Evolutionary conservation across 768 basidiomycete species (phyloP).

Genomic region (Bullera alba): DNA sequence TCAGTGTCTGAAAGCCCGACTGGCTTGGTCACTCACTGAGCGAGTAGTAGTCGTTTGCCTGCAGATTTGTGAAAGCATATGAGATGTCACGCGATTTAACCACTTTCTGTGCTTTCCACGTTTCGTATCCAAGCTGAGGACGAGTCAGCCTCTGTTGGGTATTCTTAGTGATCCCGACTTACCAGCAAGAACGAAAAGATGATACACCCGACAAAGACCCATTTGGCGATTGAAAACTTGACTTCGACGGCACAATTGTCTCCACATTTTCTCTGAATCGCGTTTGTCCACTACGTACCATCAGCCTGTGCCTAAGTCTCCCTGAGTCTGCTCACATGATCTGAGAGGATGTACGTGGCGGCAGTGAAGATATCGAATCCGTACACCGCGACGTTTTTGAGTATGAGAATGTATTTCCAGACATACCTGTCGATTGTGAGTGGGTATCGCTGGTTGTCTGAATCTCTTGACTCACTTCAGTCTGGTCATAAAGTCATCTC

Average conservation of each 20-base stretch:
- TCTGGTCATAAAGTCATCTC: constrained; percentile 78
- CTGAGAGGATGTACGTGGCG: constrained; percentile 87
- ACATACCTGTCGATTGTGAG: constrained; percentile 59
- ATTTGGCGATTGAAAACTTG: constrained; percentile 81
- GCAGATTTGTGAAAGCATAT: constrained; percentile 94
- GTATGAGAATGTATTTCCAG: constrained; percentile 83
- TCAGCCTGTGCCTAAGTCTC: background rate
- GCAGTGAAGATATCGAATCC: constrained; percentile 96
- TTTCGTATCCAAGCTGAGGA: constrained; percentile 76
- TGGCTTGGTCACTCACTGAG: constrained; percentile 57
- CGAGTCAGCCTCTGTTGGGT: background rate
- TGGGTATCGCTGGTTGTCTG: too few species aligned
- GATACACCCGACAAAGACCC: constrained; percentile 97
- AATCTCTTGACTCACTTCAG: constrained; percentile 57
- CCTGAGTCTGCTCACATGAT: constrained; percentile 45
- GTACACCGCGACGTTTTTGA: constrained; percentile 95
- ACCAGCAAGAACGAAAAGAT: constrained; percentile 95
- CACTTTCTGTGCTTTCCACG: constrained; percentile 85
- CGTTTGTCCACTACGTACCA: constrained; percentile 65
- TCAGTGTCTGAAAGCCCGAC: background rate
- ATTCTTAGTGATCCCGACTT: too few species aligned
- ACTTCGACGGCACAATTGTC: constrained; percentile 65
- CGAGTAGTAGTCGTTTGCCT: constrained; percentile 95
- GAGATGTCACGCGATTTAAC: constrained; percentile 93
- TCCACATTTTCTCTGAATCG: constrained; percentile 73